Conservation (phyloP, 2,329 filamentous ascomycete species). For the Sporothrix sp. region DNA sequence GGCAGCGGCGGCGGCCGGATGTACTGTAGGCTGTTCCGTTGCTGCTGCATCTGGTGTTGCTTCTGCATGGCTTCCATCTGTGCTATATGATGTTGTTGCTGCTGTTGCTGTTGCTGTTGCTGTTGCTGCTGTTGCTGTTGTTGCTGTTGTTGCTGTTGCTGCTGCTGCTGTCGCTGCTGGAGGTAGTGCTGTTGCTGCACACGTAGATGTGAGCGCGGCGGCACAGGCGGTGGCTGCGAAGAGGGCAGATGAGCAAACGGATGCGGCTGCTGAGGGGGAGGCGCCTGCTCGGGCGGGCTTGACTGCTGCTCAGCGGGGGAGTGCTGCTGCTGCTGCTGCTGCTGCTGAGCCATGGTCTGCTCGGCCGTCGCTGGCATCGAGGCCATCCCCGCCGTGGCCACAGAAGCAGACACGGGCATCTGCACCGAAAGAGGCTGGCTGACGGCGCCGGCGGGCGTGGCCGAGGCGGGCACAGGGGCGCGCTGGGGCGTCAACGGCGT, state of each 20-base stretch:
- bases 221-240: neutral
- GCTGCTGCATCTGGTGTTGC: constrained; percentile 11
- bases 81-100: constrained; percentile 15
- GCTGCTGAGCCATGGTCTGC: constrained; percentile 4
- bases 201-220: constrained; percentile 5
- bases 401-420: constrained; percentile 6
- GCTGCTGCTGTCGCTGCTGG: constrained; percentile 5
- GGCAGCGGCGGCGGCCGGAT: constrained; percentile 21
- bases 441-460: neutral
- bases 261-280: constrained; percentile 13
- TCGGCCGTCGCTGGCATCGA: constrained; percentile 1
- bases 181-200: neutral
- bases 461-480: constrained; percentile 23
- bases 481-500: constrained; percentile 36
- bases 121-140: neutral
- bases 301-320: constrained; percentile 10
- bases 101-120: neutral
- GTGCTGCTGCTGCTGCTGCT: constrained; percentile 11
- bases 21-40: constrained; percentile 6
- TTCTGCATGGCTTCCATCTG: constrained; percentile 19
- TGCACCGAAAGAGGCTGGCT: neutral
- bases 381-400: constrained; percentile 5
- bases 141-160: neutral
- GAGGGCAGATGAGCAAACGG: constrained; percentile 10
- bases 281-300: constrained; percentile 2